Base-by-base conservation (phyloP, 2,329 filamentous ascomycete genomes). In the Metarhizium brunneum region DNA sequence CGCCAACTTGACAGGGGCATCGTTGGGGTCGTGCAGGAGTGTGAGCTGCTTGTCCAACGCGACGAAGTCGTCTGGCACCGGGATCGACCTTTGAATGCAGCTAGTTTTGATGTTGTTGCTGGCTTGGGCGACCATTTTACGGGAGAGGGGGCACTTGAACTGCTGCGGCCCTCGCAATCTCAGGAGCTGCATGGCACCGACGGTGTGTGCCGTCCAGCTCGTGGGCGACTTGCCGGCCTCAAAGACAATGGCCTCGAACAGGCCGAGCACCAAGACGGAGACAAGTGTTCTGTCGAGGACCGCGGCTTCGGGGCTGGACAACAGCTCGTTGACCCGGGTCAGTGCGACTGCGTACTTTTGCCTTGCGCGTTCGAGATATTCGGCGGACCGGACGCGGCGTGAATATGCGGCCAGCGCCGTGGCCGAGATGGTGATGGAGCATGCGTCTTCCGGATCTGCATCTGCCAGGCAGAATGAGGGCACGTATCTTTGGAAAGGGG, bases 201-300 rank as follows among this genome's bases (percentile, higher is more conserved):
- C 42, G 2, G 61, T 63, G 20, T 66, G 65, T 6, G 62, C 59
- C 4, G 61, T 63, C 64, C 64, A 66, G 52, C 59, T 64, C 6
- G 64, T 60, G 1, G 63, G 60, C 6, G 62, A 61, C 38, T 58
- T 56, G n/a, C 56, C 55, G 2, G 58, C 63, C 14, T 53, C 56
- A 32, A 66, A 66, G 4, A 64, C 59, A 30, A 64, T 60, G n/a
- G 63, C 63, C 38, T 66, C 65, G 42, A 66, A 66, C 10, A 65
- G 56, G 10, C 61, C 65, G n/a, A 66, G 55, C 2, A 66, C 56
- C 8, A 66, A 56, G n/a, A 66, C 64, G 4, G 63, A 60, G 8
- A 60, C 64, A 2, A 66, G 60, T 0, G 64, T 66, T 6, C 58
- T 53, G 45, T 66, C 64, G 14, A 63, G 56, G 3, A 65, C 30